These are phyloP conservation scores for Aureobasidium lini DNA, from an alignment of 2,329 filamentous ascomycete genomes.

Conservation along the genomic window DNA sequence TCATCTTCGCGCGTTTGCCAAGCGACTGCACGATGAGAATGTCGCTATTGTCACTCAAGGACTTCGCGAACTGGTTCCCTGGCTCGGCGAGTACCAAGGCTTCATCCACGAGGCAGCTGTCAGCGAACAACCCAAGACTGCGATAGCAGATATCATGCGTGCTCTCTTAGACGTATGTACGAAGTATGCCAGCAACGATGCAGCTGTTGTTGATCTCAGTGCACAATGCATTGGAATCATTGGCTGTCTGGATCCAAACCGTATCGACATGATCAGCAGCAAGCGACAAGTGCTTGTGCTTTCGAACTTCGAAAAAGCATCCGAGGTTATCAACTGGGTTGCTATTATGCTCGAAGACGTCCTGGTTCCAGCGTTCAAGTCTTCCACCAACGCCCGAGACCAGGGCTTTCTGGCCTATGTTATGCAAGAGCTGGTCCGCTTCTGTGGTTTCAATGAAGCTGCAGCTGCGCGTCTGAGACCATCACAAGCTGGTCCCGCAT, in stretches of 20 bases:
- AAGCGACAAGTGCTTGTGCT: slow-evolving; percentile 78
- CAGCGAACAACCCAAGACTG: slow-evolving; percentile 73
- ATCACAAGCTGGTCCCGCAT: slow-evolving; percentile 53
- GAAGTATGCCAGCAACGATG: slow-evolving; percentile 63
- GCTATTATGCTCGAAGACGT: slow-evolving; percentile 80
- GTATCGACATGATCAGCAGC: slow-evolving; percentile 70
- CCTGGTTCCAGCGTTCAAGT: slow-evolving; percentile 84
- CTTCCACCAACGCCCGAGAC: slow-evolving; percentile 75
- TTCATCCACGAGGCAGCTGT: slow-evolving; percentile 72
- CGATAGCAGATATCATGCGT: slow-evolving; percentile 64
- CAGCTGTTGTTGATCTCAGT: slow-evolving; percentile 63
- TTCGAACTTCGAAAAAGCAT: slow-evolving; percentile 72
- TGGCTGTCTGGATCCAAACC: slow-evolving; percentile 85
- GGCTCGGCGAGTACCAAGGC: slow-evolving; percentile 64
- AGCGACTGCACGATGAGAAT: slow-evolving; percentile 75
- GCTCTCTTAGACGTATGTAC: slow-evolving; percentile 79
- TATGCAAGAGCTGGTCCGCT: slow-evolving; percentile 83
- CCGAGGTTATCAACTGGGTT: slow-evolving; percentile 79
- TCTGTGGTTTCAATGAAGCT: slow-evolving; percentile 62
- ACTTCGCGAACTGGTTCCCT: slow-evolving; percentile 66
- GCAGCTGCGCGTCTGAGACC: slow-evolving; percentile 45
- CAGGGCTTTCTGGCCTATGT: slow-evolving; percentile 90
- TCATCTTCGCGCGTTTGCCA: slow-evolving; percentile 62
- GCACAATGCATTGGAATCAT: slow-evolving; percentile 80
- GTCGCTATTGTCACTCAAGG: slow-evolving; percentile 77